Base-by-base conservation (phyloP, 768 basidiomycete genomes). In the Terana coerulea region DNA sequence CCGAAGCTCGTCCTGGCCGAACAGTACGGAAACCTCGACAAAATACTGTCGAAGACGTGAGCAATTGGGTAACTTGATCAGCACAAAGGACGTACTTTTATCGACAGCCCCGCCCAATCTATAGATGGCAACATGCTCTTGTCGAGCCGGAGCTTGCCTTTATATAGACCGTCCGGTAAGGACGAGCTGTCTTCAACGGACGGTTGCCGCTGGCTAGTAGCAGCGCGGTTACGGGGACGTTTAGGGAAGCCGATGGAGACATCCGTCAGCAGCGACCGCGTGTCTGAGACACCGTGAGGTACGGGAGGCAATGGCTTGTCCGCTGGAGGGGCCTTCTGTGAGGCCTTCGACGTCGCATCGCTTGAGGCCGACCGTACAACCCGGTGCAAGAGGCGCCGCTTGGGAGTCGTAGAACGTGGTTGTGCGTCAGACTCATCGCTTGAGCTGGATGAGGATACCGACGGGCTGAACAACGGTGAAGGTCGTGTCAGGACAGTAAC, bases 161-260 rank as follows among this genome's bases (percentile, higher is more conserved):
- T 85, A 58, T 76, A 79, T 2, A 88, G 72, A 11, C 87, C 87
- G 60, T 88, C 85, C 1, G 87, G 86, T 28, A 85, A 72, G 15
- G 74, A 60, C 7, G 71, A 66, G 36, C 77, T 73, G 0, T 67
- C 67, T 31, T 78, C 74, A 47, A 79, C 53, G 2, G 77, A 69
- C 3, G 77, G 75, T 59, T 80, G 78, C 34, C 63, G 54, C 36
- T 70, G 64, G 33, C 63, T 56, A 26, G 70, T 67, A 35, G 64
- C 65, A 44, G 68, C 66, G 10, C 71, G 70, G 40, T 73, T 70
- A 25, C 78, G 73, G 8, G 84, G 83, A 15, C 84, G 79, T 56
- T 87, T 88, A 15, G 83, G 83, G 57, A 88, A 88, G 1, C 87
- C 87, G 39, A 85, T 76, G 45, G 70, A 77, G 37, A 88, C 72